A percentile compares a stretch with the other conserved stretches of the same genome.
Conservation (phyloP, 768 basidiomycete genomes). For the Leccinellum rugosiceps region DNA sequence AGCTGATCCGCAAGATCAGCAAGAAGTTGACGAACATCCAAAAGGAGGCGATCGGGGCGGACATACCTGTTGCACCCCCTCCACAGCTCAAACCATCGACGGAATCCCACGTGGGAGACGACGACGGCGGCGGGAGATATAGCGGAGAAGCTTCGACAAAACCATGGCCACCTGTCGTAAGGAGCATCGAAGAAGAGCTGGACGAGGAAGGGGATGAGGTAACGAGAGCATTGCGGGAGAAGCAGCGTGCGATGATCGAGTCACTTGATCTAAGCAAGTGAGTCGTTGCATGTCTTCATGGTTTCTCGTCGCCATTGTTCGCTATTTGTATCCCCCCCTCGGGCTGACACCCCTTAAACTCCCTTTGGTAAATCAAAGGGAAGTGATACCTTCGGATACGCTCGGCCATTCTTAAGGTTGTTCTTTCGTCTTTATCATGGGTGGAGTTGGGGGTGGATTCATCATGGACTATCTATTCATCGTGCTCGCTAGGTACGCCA, state of each 20-base stretch:
- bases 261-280: slow-evolving; percentile 86
- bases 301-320: not conserved
- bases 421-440: not conserved
- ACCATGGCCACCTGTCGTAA: slow-evolving; percentile 44
- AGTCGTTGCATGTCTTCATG: slow-evolving; percentile 32
- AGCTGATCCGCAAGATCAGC: slow-evolving; percentile 82
- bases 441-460: not conserved
- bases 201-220: slow-evolving; percentile 74
- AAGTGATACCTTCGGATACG: not conserved
- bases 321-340: not conserved
- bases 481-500: slow-evolving; percentile 55
- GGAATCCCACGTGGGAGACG: slow-evolving; percentile 13
- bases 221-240: slow-evolving; percentile 50
- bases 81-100: slow-evolving; percentile 8
- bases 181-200: slow-evolving; percentile 61
- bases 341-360: slow-evolving; percentile 8
- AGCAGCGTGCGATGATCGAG: slow-evolving; percentile 86
- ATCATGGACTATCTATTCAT: not conserved
- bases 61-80: slow-evolving; percentile 46
- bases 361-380: not conserved
- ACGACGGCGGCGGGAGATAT: slow-evolving; percentile 8
- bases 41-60: slow-evolving; percentile 69
- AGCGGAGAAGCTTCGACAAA: not conserved
- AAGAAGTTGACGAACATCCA: slow-evolving; percentile 74
- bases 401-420: not conserved